phyloP scores from a whole-genome alignment of 2,329 filamentous ascomycete species.

The Pyrenochaeta sp. region DNA sequence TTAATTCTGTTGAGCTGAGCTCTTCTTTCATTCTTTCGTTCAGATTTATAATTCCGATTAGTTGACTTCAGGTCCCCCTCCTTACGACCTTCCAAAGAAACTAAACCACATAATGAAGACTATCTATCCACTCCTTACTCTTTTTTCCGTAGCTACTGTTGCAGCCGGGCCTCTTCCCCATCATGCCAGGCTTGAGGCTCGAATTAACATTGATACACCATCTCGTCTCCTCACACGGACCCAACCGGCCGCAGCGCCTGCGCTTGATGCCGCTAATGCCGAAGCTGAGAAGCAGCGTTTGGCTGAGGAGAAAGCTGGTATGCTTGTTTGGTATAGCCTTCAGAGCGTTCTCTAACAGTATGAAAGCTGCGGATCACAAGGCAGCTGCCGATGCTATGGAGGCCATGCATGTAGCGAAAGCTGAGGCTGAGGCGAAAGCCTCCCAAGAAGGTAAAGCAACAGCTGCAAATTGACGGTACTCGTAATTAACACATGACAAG shows the following conservation, averaged over 20 bases:
- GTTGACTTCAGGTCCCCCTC: neutral
- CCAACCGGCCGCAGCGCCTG: conserved; percentile 14
- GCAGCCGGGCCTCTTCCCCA: conserved; percentile 29
- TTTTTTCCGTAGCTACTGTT: conserved; percentile 28
- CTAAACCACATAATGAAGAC: conserved; percentile 31
- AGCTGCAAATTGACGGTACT: no score
- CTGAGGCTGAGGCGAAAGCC: conserved; percentile 18
- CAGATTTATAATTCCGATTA: conserved; percentile 4
- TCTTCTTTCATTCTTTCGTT: conserved; percentile 25
- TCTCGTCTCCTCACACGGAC: conserved; percentile 18
- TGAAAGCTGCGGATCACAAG: neutral
- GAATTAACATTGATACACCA: conserved; percentile 13
- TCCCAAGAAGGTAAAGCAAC: conserved; percentile 7
- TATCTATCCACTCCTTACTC: conserved; percentile 31
- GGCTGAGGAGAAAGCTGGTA: conserved; percentile 4
- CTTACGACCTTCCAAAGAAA: neutral
- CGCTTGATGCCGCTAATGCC: conserved; percentile 4
- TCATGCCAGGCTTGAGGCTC: conserved; percentile 2
- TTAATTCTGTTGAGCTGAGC: conserved; percentile 33
- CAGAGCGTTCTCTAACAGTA: no score
- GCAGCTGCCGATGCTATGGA: conserved; percentile 17
- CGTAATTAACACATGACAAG: no score
- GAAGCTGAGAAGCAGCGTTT: conserved; percentile 11
- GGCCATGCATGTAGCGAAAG: conserved; percentile 21
- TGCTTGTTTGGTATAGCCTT: no score